These are phyloP conservation scores for Penicillium mononematosum DNA, from an alignment of 495 filamentous ascomycete species.

Conservation along the genomic window DNA sequence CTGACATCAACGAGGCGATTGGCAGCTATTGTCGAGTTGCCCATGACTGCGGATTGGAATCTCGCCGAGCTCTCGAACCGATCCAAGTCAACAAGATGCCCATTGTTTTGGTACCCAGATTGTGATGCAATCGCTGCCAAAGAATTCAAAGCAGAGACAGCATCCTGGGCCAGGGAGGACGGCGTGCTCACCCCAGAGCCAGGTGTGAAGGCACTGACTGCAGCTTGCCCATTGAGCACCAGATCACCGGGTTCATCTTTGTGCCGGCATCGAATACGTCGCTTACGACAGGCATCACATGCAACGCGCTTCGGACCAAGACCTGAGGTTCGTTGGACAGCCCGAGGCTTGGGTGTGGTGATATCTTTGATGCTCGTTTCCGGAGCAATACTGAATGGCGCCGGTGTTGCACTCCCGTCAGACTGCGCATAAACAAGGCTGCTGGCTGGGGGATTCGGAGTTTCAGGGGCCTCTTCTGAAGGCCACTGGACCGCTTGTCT, in stretches of 20 bases:
- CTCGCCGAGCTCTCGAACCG: conserved; percentile 33
- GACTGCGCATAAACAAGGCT: conserved; percentile 19
- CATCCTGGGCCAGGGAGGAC: conserved; percentile 43
- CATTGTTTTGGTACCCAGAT: conserved; percentile 34
- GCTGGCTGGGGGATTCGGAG: conserved; percentile 17
- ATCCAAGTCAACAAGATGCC: conserved; percentile 23
- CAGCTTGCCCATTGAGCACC: conserved; percentile 31
- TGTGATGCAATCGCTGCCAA: conserved; percentile 46
- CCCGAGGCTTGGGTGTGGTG: conserved; percentile 32
- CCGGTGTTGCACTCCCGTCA: conserved; percentile 22
- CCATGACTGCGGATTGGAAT: conserved; percentile 29
- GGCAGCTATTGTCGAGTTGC: conserved; percentile 28
- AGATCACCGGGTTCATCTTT: conserved; percentile 46
- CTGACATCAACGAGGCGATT: conserved; percentile 37
- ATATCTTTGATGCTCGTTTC: conserved; percentile 31
- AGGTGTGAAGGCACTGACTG: conserved; percentile 30
- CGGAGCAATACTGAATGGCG: conserved; percentile 16
- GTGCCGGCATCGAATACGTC: conserved; percentile 54
- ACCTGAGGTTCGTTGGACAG: conserved; percentile 38
- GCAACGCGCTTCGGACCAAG: conserved; percentile 53
- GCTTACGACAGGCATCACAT: conserved; percentile 55
- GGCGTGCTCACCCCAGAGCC: conserved; percentile 34
- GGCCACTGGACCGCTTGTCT: conserved; percentile 46
- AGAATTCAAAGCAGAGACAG: conserved; percentile 46
- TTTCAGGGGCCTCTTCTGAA: conserved; percentile 26